Evolutionary conservation across 768 basidiomycete species (phyloP), one percentile per base, ranked within the genome.

Genomic region (Psilocybe cyanescens): DNA sequence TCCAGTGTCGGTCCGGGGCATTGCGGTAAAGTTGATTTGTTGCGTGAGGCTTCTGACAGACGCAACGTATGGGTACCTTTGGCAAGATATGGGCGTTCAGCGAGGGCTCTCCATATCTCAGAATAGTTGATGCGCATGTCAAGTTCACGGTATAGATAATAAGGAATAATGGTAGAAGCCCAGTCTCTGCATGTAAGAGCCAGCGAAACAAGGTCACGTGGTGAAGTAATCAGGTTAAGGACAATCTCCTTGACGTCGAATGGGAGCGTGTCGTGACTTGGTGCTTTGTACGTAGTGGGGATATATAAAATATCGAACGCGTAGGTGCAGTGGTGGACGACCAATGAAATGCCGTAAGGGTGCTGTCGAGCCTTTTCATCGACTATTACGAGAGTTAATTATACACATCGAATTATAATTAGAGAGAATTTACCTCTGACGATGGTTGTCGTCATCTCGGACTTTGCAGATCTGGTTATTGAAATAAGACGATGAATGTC

Each of bases 141-240:
- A 3, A 74, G 64, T n/a, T 45, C 55, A 7, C 70, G 69, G 54
- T 74, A 74, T 9, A 68, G 60, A 33, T 74, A 71, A 29, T 61
- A 39, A 19, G 71, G 72, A 14, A 74, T 62, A 41, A 74, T 68
- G 7, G 68, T 54, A 4, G 46, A 53, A 3, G 60, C 57, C 68
- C 68, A 70, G 9, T 57, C 61, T 44, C 58, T 58, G 44, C 61
- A 56, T n/a, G 63, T 55, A 8, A 65, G 54, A 8, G 65, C 63
- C 19, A 70, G 54, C 5, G 59, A 48, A 7, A 64, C 49, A 31
- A 70, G 61, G 19, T 66, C 62, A 8, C 41, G 28, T 7, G 63
- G 65, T 5, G 61, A 48, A 6, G 50, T 53, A 24, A 70, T 58
- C 11, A 55, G 45, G 8, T 39, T 50, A 11, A 66, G 41, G 37